Evolutionary conservation across 2,329 filamentous ascomycete genomes (phyloP), one percentile per base, ranked within the genome.

Genomic region (Talaromyces sp.): DNA sequence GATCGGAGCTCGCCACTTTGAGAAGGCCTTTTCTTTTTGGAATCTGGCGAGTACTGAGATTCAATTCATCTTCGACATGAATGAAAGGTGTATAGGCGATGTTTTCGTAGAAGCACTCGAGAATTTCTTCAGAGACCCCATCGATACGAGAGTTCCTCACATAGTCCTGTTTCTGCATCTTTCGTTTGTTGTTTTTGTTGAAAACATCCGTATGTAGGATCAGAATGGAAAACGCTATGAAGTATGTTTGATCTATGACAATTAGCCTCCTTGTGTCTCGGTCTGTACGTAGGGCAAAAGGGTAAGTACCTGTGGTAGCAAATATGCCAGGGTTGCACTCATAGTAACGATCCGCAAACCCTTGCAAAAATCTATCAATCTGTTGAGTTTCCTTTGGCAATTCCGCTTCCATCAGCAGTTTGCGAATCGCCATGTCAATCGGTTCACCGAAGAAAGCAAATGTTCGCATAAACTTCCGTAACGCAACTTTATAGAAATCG

Each of bases 111-210:
- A 99, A 96, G 75, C 94, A 97, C 73, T 93, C 93, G 14, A 98
- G 83, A 49, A 98, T 91, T 69, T 98, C 94, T 69, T 96, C 91
- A 61, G 91, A 91, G n/a, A 98, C 91, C 14, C 92, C 92, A 75
- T 98, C 93, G 3, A 91, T 93, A 24, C 88, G 89, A 0, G 93
- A 96, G 75, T 98, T 98, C 78, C 96, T 97, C 70, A 98, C 85
- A 78, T 99, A 99, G 73, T 98, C 95, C 0, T 86, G 81, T 74
- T 96, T 96, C 74, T 96, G 93, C 95, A 99, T 99, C 79, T 99
- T 99, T 77, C 95, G 87, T 80, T 98, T 98, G 81, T 98, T 98
- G 82, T 98, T 99, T 79, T 96, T 97, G 83, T 99, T 99, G 86
- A 98, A 98, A n/a, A 96, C 92, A 74, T 99, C 95, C 0, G 95